These are phyloP conservation scores for Bipolaris victoriae DNA, from an alignment of 2,329 filamentous ascomycete species.

Conservation along the genomic window DNA sequence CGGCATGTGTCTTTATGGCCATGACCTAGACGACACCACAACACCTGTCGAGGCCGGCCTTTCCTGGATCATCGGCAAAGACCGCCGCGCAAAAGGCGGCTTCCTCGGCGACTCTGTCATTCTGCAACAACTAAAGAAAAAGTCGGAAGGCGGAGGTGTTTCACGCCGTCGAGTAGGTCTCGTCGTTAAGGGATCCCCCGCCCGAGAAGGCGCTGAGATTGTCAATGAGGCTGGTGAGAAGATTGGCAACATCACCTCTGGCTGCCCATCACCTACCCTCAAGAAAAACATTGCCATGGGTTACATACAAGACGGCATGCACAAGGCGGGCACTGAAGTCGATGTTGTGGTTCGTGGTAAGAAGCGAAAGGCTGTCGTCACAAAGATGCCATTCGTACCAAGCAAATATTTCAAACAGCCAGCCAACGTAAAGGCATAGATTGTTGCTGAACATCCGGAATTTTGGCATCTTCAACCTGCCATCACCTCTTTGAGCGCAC, in stretches of 20 bases:
- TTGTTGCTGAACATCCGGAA: not conserved
- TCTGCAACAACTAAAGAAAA: constrained; percentile 75
- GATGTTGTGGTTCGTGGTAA: constrained; percentile 79
- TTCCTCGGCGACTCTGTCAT: constrained; percentile 87
- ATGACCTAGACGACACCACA: constrained; percentile 84
- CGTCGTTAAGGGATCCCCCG: constrained; percentile 82
- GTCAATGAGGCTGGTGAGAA: constrained; percentile 67
- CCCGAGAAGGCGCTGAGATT: constrained; percentile 85
- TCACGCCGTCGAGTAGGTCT: constrained; percentile 78
- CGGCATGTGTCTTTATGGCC: constrained; percentile 99
- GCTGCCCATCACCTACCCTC: constrained; percentile 84
- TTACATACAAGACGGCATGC: constrained; percentile 79
- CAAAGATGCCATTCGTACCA: constrained; percentile 88
- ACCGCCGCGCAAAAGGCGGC: constrained; percentile 70
- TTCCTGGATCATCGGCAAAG: constrained; percentile 84
- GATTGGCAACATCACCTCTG: constrained; percentile 84
- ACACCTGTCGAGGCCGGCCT: constrained; percentile 71
- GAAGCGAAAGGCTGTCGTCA: constrained; percentile 73
- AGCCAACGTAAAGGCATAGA: constrained; percentile 34
- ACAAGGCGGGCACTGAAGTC: constrained; percentile 84
- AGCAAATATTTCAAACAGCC: constrained; percentile 70
- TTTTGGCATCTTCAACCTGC: constrained; percentile 1
- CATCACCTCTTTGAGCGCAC: not conserved
- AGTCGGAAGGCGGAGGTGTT: constrained; percentile 74
- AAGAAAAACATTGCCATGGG: constrained; percentile 96